Base-by-base conservation (phyloP, 768 basidiomycete genomes). In the Mycena floridula region DNA sequence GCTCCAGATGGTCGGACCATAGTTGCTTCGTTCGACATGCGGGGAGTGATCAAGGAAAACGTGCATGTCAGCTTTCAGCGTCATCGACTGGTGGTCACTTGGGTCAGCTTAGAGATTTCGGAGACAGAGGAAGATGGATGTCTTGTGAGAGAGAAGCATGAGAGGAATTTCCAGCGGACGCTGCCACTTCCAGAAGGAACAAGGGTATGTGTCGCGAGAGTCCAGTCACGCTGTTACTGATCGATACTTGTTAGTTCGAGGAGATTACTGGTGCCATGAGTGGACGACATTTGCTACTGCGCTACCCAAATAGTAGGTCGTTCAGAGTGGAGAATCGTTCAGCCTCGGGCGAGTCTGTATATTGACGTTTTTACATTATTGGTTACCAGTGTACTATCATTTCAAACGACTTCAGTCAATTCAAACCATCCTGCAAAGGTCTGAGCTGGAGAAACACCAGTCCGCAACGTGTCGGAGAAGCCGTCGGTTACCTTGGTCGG, bases 131-230 rank as follows among this genome's bases (percentile, higher is more conserved):
- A 87, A 48, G 71, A 72, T 18, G 81, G 74, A 18, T 67, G 73
- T 11, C 56, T 79, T n/a, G 67, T 84, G 24, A 69, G 82, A 45
- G 85, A 88, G 52, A 66, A 77, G 43, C 67, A 77, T 42, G 77
- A 84, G 59, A 78, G 72, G 55, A 75, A 76, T 52, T 78, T 76
- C 52, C 78, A 79, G 49, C 73, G 85, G 48, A 81, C 79, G 21
- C 71, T 86, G 28, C 83, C 85, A 8, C 62, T 89, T 13, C 82
- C 86, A 11, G 82, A 86, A 47, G 85, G 82, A 37, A 85, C 86
- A 18, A 79, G 72, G 59, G 84, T 82, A 52, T 59, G 76, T 56
- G 13, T 39, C 39, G 16, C 6, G 18, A 24, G 20, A 32, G 41
- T 23, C 46, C 7, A 22, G 37, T 49, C 23, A 40, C 25, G 16